Evolutionary conservation across 352 stramenopile species (phyloP).

Genomic region (Lagenidium sp.): DNA sequence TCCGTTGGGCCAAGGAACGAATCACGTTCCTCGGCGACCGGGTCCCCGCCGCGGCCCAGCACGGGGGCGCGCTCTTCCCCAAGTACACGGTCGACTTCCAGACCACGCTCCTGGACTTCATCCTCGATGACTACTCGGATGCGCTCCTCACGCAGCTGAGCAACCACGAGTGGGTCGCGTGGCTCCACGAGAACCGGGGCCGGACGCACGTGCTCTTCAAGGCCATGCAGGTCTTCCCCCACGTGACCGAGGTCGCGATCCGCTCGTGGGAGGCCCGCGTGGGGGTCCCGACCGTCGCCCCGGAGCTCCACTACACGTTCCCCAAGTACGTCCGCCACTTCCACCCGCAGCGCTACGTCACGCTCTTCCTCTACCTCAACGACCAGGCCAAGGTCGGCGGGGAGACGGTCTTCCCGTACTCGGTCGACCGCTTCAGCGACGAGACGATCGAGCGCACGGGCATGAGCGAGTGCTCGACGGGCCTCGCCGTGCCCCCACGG

Average conservation of each 20-base stretch:
- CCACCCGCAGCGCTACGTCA: slow-evolving; percentile 92
- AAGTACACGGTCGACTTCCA: slow-evolving; percentile 62
- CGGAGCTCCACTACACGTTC: slow-evolving; percentile 41
- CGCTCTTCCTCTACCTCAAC: slow-evolving; percentile 96
- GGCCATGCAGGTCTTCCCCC: slow-evolving; percentile 46
- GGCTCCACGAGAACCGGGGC: slow-evolving; percentile 51
- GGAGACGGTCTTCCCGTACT: slow-evolving; percentile 97
- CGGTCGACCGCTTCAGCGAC: slow-evolving; percentile 57
- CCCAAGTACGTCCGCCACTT: slow-evolving; percentile 67
- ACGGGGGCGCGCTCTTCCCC: slow-evolving; percentile 43
- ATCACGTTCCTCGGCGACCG: slow-evolving; percentile 48
- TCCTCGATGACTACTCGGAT: slow-evolving; percentile 61
- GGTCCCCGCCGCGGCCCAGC: slow-evolving; percentile 30
- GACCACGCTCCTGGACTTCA: slow-evolving; percentile 37
- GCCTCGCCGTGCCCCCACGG: slow-evolving; percentile 59
- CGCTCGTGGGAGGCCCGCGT: slow-evolving; percentile 57
- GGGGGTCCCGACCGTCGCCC: background rate
- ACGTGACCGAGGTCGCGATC: slow-evolving; percentile 54
- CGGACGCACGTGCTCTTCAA: slow-evolving; percentile 59
- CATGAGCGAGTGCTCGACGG: slow-evolving; percentile 75
- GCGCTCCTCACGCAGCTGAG: slow-evolving; percentile 40
- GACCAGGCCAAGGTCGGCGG: slow-evolving; percentile 92
- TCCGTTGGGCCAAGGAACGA: slow-evolving; percentile 77
- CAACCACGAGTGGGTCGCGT: slow-evolving; percentile 68
- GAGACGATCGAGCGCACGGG: slow-evolving; percentile 59